Evolutionary conservation across 352 stramenopile species (phyloP), one percentile per base, ranked within the genome.

Genomic region (Phytopythium cucurbitacearum): DNA sequence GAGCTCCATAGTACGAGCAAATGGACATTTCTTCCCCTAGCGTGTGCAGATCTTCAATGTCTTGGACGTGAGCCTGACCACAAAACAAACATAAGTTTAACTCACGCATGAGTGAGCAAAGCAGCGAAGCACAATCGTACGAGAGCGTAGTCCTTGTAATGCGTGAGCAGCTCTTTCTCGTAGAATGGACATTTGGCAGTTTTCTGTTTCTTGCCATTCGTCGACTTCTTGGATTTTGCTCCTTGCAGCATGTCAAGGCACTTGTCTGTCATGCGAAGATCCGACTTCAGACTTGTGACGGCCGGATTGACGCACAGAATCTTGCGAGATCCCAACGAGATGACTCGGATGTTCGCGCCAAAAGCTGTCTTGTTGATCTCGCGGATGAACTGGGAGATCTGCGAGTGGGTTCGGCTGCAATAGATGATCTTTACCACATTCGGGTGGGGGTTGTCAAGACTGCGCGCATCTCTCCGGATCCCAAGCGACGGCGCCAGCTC

Each of bases 1-100:
- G 75, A 8, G 86, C 76, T 5, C 96, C 96, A 67, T 99, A 99
- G 65, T 99, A 99, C 5, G 96, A 91, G 65, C 97, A 99, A 40
- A 88, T 91, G 5, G 89, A 89, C 67, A 93, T 86, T 13, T 97
- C 73, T 38, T 88, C 68, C 16, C 97, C 97, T 9, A 99, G 68
- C 11, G 66, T 70, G 21, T 89, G 80, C 2, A 99, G 63, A 50
- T 99, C 97, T 76, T 99, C 97, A 50, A 99, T 98, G 57, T 99
- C 97, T 51, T 90, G 80, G 34, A 93, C 79, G 39, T 87, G 68
- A 21, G 80, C 80, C 82, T 94, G 57, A 32, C 3, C 7, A 1
- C 45, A 41, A n/a, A 3, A 61, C 44, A 5, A 7, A 7, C 34
- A 4, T 56, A 1, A 48, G 7, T 44, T 12, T 37, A 0, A 47